These are phyloP conservation scores for Aspergillus baeticus DNA, from an alignment of 495 filamentous ascomycete species.

Conservation along the genomic window DNA sequence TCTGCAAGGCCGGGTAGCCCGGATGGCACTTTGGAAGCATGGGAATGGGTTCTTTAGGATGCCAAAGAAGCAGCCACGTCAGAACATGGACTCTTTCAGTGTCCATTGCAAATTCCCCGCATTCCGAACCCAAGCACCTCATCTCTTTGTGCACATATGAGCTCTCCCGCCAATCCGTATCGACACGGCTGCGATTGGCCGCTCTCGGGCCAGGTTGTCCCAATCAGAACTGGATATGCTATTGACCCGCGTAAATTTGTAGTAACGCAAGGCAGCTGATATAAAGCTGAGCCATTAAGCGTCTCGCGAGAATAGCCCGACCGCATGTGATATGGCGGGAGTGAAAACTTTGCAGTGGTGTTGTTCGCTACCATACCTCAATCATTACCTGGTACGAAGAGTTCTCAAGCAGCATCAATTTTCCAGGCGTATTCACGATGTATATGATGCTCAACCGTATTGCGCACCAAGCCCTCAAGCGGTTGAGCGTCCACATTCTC, in stretches of 20 bases:
- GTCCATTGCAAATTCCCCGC: background rate
- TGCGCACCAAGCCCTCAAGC: slow-evolving; percentile 61
- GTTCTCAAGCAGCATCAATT: slow-evolving; percentile 36
- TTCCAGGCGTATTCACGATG: slow-evolving; percentile 42
- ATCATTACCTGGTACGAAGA: background rate
- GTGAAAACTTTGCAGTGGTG: background rate
- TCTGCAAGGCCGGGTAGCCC: background rate
- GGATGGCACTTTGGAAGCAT: background rate
- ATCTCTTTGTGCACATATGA: background rate
- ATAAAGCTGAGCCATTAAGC: background rate
- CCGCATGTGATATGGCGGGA: background rate
- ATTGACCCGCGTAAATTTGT: too few species aligned
- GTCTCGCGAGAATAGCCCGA: background rate
- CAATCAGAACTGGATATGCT: background rate
- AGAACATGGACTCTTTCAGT: background rate
- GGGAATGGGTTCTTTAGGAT: background rate
- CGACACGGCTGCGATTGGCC: background rate
- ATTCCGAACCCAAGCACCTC: background rate
- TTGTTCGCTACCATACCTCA: background rate
- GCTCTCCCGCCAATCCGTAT: background rate
- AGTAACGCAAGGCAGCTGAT: background rate
- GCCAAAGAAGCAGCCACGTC: background rate
- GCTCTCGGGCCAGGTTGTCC: background rate
- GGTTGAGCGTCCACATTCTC: slow-evolving; percentile 35
- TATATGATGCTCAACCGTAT: slow-evolving; percentile 54